These are phyloP conservation scores for Leccinum pellstonianum DNA, from an alignment of 768 basidiomycete species.

Conservation along the genomic window DNA sequence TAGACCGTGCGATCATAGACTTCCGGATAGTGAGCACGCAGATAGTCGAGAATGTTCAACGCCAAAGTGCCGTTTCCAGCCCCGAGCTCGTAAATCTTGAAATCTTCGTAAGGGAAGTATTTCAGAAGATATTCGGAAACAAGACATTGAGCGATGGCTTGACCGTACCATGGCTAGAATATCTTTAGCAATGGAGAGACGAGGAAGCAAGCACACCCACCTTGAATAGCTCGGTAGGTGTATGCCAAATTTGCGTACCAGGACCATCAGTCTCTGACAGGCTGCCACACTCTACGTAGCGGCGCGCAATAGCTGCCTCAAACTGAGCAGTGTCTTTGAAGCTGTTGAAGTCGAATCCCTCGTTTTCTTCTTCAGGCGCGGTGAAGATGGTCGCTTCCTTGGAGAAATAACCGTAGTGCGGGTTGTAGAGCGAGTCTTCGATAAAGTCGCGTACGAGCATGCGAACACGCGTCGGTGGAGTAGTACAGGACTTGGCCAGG, in stretches of 20 bases:
- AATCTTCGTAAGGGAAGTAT: slow-evolving; percentile 94
- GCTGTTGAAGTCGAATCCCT: slow-evolving; percentile 61
- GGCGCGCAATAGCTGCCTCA: slow-evolving; percentile 72
- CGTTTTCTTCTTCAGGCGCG: slow-evolving; percentile 41
- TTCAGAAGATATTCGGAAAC: slow-evolving; percentile 91
- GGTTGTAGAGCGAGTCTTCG: slow-evolving; percentile 96
- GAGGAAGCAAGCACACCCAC: slow-evolving; percentile 38
- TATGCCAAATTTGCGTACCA: slow-evolving; percentile 96
- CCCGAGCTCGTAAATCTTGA: slow-evolving; percentile 95
- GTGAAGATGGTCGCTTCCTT: slow-evolving; percentile 90
- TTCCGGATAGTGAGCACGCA: slow-evolving; percentile 77
- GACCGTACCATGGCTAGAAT: slow-evolving; percentile 88
- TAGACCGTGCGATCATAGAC: slow-evolving; percentile 93
- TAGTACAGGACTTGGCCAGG: slow-evolving; percentile 46
- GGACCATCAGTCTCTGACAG: slow-evolving; percentile 60
- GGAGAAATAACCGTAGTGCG: slow-evolving; percentile 95
- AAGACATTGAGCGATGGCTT: slow-evolving; percentile 84
- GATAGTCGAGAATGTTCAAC: slow-evolving; percentile 78
- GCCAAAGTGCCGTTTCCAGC: slow-evolving; percentile 98
- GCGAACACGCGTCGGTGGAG: slow-evolving; percentile 78
- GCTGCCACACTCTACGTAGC: slow-evolving; percentile 71
- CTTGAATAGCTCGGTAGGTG: slow-evolving; percentile 96
- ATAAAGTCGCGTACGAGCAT: slow-evolving; percentile 97
- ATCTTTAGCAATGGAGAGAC: slow-evolving; percentile 9
- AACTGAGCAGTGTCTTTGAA: slow-evolving; percentile 74